These are phyloP conservation scores for Toxoplasma gondii DNA, from an alignment of 169 alveolate species.

Conservation along the genomic window DNA sequence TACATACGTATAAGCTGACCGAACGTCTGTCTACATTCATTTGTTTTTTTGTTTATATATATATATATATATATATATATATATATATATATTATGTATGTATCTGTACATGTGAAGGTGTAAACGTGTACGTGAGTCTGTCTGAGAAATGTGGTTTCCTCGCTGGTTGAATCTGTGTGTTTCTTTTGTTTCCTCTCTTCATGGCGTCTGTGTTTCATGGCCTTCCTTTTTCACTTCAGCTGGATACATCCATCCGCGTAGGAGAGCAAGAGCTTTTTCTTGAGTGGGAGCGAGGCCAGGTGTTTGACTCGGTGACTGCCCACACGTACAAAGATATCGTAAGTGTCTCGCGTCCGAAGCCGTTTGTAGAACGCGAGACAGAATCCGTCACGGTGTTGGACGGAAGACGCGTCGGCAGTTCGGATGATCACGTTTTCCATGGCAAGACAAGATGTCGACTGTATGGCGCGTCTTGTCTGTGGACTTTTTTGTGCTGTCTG, in stretches of 20 bases:
- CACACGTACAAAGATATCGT: slow-evolving; percentile 41
- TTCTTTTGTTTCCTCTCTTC: not conserved
- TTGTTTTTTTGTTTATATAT: not conserved
- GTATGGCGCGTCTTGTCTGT: too few relatives aligned
- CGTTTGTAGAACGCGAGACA: not conserved
- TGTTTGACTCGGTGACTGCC: slow-evolving; percentile 70
- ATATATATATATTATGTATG: not conserved
- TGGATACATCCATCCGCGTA: slow-evolving; percentile 45
- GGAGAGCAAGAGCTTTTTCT: slow-evolving; percentile 64
- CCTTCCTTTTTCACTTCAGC: slow-evolving; percentile 18
- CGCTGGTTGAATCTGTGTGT: not conserved
- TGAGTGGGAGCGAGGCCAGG: slow-evolving; percentile 75
- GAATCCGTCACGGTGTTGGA: not conserved
- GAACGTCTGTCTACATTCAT: not conserved
- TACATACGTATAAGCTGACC: not conserved
- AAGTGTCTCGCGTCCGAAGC: not conserved
- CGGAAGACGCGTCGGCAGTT: too few relatives aligned
- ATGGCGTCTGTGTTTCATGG: not conserved
- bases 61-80: too few relatives aligned
- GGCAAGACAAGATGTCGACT: too few relatives aligned
- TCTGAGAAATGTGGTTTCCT: not conserved
- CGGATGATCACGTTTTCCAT: too few relatives aligned
- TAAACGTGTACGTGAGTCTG: not conserved
- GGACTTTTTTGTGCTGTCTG: not conserved
- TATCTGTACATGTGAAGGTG: not conserved